Percentiles rank a stretch among this genome's conserved stretches.
These are phyloP conservation scores for Scolecobasidium constrictum DNA, from an alignment of 2,329 filamentous ascomycete genomes.

Conservation along the genomic window DNA sequence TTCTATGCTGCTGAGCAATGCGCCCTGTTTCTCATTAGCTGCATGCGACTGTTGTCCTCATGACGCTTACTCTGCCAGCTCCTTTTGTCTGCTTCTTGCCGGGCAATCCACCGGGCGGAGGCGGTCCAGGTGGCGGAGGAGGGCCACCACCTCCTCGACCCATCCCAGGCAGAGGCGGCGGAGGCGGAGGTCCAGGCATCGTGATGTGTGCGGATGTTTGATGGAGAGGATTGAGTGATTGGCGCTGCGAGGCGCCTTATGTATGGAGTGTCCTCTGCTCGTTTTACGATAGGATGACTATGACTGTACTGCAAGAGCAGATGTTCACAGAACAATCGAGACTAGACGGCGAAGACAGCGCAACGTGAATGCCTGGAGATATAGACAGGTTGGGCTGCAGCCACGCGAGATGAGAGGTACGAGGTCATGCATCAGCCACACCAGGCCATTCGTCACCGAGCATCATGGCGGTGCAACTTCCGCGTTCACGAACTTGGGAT, in stretches of 20 bases:
- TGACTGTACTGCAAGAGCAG: too few species aligned
- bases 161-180: slow-evolving; percentile 56
- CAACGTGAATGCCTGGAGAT: neutral
- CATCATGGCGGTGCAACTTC: too few species aligned
- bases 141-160: slow-evolving; percentile 43
- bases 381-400: neutral
- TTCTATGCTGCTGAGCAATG: slow-evolving; percentile 75
- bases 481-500: too few species aligned
- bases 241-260: too few species aligned
- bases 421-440: too few species aligned
- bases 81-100: slow-evolving; percentile 35
- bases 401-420: too few species aligned
- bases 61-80: slow-evolving; percentile 50
- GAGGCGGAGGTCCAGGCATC: slow-evolving; percentile 51
- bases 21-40: slow-evolving; percentile 63
- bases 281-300: too few species aligned
- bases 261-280: too few species aligned
- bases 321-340: too few species aligned
- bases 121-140: slow-evolving; percentile 52
- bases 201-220: slow-evolving; percentile 11
- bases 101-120: slow-evolving; percentile 52
- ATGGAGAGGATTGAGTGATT: neutral
- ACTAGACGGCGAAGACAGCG: too few species aligned
- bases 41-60: slow-evolving; percentile 39
- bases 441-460: slow-evolving; percentile 5